A percentile compares a stretch with the other conserved stretches of the same genome.
These are phyloP conservation scores for Botrytis fragariae DNA, from an alignment of 2,329 filamentous ascomycete genomes.

Conservation along the genomic window DNA sequence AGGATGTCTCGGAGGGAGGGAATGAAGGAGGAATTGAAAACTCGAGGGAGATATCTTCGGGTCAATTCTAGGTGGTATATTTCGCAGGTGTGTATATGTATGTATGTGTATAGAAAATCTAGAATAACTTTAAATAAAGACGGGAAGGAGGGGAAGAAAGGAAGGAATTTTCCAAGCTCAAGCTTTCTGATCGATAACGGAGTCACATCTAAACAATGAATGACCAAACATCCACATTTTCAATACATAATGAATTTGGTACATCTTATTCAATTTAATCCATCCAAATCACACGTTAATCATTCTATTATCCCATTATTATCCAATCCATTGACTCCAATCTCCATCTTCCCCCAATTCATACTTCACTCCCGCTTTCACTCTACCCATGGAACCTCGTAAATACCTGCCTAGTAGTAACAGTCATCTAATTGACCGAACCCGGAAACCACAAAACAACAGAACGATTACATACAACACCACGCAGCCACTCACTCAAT, in stretches of 20 bases:
- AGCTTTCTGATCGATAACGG: conserved; percentile 14
- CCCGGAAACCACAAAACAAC: neutral
- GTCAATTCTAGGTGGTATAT: neutral
- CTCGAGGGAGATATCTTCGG: too few species aligned
- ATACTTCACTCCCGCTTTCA: neutral
- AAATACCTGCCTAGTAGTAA: neutral
- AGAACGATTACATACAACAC: neutral
- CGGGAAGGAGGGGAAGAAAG: neutral
- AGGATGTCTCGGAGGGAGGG: neutral
- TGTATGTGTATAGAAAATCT: neutral
- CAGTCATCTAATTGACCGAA: neutral
- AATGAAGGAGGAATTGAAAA: neutral
- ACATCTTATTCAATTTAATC: neutral
- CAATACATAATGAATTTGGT: conserved; percentile 4
- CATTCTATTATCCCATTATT: neutral
- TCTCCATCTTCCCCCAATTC: neutral
- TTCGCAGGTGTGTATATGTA: neutral
- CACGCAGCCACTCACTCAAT: neutral
- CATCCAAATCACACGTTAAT: neutral
- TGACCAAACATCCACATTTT: conserved; percentile 4
- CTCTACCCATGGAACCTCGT: neutral
- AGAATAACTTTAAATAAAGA: neutral
- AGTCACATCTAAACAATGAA: neutral
- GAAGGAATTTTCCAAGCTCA: conserved; percentile 1
- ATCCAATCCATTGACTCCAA: neutral